phyloP scores from a whole-genome alignment of 768 basidiomycete species.

The Tylopilus subfusipes region DNA sequence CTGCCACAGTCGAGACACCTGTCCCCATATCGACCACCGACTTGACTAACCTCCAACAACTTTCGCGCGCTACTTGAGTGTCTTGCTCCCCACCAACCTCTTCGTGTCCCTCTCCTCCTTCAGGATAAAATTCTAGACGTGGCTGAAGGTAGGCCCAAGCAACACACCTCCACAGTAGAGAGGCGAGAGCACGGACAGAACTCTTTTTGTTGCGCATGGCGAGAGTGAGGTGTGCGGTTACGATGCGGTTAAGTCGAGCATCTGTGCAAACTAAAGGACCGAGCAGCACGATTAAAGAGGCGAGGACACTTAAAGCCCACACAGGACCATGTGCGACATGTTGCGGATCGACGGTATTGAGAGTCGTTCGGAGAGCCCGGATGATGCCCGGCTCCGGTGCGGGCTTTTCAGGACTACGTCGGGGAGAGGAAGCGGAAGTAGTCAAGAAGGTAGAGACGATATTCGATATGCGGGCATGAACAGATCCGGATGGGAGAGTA shows the following conservation, averaged over 20 bases:
- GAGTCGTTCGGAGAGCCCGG: slow-evolving; percentile 63
- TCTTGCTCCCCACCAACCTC: slow-evolving; percentile 24
- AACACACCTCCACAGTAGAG: slow-evolving; percentile 62
- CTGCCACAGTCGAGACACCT: slow-evolving; percentile 55
- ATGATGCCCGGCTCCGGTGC: slow-evolving; percentile 50
- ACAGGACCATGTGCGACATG: slow-evolving; percentile 73
- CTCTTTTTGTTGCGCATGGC: slow-evolving; percentile 63
- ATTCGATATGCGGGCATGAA: slow-evolving; percentile 54
- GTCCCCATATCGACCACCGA: slow-evolving; percentile 56
- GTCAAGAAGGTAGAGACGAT: slow-evolving; percentile 48
- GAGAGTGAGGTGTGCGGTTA: slow-evolving; percentile 49
- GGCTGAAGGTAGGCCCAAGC: slow-evolving; percentile 67
- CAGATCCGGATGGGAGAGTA: slow-evolving; percentile 41
- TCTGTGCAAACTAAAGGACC: slow-evolving; percentile 51
- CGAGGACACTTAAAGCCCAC: slow-evolving; percentile 70
- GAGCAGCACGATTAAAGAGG: slow-evolving; percentile 62
- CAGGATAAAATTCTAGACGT: slow-evolving; percentile 25
- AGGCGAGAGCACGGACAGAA: slow-evolving; percentile 57
- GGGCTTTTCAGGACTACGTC: slow-evolving; percentile 35
- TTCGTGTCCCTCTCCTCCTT: slow-evolving; percentile 23
- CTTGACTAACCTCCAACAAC: slow-evolving; percentile 48
- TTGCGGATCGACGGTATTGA: slow-evolving; percentile 50
- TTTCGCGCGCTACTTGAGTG: slow-evolving; percentile 28
- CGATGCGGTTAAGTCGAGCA: slow-evolving; percentile 39
- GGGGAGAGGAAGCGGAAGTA: slow-evolving; percentile 34